phyloP scores from a whole-genome alignment of 2,329 filamentous ascomycete species.

The Epichloe gansuensis region DNA sequence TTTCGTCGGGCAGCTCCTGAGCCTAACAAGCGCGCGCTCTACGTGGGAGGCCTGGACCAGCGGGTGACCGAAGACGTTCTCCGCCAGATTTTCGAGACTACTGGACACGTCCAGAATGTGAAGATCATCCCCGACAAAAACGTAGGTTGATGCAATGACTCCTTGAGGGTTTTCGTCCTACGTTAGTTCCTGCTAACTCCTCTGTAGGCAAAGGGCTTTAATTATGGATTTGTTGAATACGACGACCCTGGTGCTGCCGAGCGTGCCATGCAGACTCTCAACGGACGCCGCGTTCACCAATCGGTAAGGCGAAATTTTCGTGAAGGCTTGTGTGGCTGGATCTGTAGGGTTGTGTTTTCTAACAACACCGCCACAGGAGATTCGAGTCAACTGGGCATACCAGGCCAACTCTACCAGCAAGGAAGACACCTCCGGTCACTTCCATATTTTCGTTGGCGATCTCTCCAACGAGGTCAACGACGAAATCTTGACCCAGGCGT shows the following conservation, averaged over 20 bases:
- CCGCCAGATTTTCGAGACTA: conserved; percentile 97
- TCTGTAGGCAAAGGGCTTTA: conserved; percentile 78
- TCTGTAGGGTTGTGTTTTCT: conserved; percentile 2
- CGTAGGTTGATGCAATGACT: conserved; percentile 46
- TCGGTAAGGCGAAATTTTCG: conserved; percentile 44
- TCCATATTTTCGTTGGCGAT: conserved; percentile 98
- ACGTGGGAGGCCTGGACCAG: conserved; percentile 89
- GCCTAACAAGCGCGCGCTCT: conserved; percentile 95
- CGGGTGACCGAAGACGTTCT: conserved; percentile 92
- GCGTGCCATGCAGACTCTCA: conserved; percentile 92
- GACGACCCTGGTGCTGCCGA: conserved; percentile 95
- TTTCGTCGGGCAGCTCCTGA: conserved; percentile 90
- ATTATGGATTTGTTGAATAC: conserved; percentile 98
- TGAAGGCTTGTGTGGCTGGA: neutral
- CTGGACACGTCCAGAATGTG: conserved; percentile 93
- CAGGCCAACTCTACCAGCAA: conserved; percentile 91
- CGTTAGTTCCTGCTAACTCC: conserved; percentile 19
- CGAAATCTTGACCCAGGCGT: conserved; percentile 83
- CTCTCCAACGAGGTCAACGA: conserved; percentile 98
- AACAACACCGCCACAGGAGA: conserved; percentile 53
- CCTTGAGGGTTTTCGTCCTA: conserved; percentile 7
- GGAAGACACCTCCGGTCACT: conserved; percentile 96
- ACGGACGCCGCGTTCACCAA: conserved; percentile 90
- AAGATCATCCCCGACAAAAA: conserved; percentile 99
- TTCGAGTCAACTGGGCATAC: conserved; percentile 98